Percentiles rank a stretch among this genome's conserved stretches.
Conservation (phyloP, 257 asterid genomes). For the Solanum chmielewskii region DNA sequence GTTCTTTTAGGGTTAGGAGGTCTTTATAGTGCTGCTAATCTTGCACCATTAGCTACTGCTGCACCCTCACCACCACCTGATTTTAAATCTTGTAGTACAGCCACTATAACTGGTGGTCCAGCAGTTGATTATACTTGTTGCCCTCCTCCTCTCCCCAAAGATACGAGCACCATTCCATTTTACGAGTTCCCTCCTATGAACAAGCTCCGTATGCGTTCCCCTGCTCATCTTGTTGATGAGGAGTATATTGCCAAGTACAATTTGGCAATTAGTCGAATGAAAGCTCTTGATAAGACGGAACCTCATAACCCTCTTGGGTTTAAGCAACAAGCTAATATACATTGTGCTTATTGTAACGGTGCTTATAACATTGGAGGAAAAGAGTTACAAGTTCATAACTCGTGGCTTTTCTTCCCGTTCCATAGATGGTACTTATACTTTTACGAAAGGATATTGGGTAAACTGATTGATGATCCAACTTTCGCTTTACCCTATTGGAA, state of each 20-base stretch:
- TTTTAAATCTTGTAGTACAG: rapidly evolving
- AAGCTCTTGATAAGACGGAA: background rate
- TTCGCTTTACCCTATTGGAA: background rate
- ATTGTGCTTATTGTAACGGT: constrained; percentile 12
- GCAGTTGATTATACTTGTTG: background rate
- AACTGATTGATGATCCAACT: background rate
- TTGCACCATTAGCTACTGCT: background rate
- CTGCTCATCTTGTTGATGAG: background rate
- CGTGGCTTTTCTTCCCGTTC: constrained; percentile 3
- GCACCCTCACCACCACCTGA: background rate
- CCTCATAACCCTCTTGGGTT: background rate
- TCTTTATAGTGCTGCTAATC: background rate
- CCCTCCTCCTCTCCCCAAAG: background rate
- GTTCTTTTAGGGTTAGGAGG: background rate
- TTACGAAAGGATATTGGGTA: constrained; percentile 4
- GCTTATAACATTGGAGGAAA: background rate
- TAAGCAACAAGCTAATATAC: background rate
- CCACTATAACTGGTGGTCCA: background rate
- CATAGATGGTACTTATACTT: constrained; percentile 17
- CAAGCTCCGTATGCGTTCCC: background rate
- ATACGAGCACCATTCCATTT: background rate
- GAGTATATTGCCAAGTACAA: background rate
- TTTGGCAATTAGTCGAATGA: constrained; percentile 2
- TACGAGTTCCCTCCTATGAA: background rate
- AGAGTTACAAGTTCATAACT: background rate